Evolutionary conservation across 2,329 filamentous ascomycete genomes (phyloP), one percentile per base, ranked within the genome.

Genomic region (Colletotrichum sp.): DNA sequence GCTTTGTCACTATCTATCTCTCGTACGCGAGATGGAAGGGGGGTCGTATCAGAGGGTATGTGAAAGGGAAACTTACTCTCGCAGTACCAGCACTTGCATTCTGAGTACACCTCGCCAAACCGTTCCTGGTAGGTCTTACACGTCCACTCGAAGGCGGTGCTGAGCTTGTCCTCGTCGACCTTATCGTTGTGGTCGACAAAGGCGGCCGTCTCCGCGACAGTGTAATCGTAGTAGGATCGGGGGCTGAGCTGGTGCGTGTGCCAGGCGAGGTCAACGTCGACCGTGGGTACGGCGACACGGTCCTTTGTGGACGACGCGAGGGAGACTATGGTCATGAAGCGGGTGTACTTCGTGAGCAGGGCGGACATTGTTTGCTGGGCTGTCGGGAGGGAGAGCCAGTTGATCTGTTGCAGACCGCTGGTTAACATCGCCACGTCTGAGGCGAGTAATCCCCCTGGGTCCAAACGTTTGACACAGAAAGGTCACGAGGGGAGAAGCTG

Each of bases 131-230:
- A 96, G 5, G 83, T 86, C 78, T 91, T 92, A 80, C 88, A 90
- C 0, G 94, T 96, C 90, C 92, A 94, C 81, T 92, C 90, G 80
- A 96, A 96, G 18, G 88, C 87, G 2, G 86, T 86, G 71, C 90
- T 90, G 10, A 97, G 89, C 64, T 88, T 89, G 15, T 86, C 86
- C 80, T 96, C 93, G 63, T 93, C 92, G 34, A 98, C 92, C 84
- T 96, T 96, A 86, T 98, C 95, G 83, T 97, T 94, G 81, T 98
- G 95, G 81, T 95, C 92, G 79, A 95, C 89, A 81, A 95, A 94
- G 60, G 88, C 89, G 4, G 72, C 72, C 4, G 88, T 89, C 44
- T 83, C 81, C 2, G 68, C 63, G 6, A 88, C 80, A 10, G 90
- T 92, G 82, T 89, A 92, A 18, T 80, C 76, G 79, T 90, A 92